Percentiles rank a stretch among this genome's conserved stretches.
Conservation (phyloP, 345 rosid genomes). For the Kernera saxatilis region DNA sequence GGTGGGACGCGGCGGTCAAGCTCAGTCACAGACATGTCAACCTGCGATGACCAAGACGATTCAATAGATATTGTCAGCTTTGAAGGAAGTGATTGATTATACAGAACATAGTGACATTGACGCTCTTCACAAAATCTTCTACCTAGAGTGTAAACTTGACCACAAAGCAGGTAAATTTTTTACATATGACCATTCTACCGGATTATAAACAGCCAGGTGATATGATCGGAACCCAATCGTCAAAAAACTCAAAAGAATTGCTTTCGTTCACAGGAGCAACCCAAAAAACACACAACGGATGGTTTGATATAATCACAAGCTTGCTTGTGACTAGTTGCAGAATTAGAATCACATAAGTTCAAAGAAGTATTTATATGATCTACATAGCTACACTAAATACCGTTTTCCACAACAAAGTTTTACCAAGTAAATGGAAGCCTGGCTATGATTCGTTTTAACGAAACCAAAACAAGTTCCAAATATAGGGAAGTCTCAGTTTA, state of each 20-base stretch:
- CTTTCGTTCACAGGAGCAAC: neutral
- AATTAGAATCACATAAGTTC: neutral
- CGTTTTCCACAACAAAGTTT: neutral
- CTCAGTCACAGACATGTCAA: slow-evolving; percentile 56
- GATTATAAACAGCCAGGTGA: neutral
- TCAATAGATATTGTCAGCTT: neutral
- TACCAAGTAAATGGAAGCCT: neutral
- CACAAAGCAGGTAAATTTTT: neutral
- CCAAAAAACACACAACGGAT: neutral
- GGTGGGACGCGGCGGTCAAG: slow-evolving; percentile 70
- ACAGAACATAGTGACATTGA: neutral
- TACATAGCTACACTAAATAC: neutral
- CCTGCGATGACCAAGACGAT: slow-evolving; percentile 36
- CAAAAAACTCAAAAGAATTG: neutral
- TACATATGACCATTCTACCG: neutral
- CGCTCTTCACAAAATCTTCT: neutral
- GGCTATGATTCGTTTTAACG: neutral
- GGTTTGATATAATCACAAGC: neutral
- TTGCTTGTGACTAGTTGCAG: neutral
- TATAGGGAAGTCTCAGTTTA: neutral
- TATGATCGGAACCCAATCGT: neutral
- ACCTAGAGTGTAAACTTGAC: neutral
- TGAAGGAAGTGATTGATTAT: neutral
- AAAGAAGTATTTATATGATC: neutral
- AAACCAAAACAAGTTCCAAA: neutral